Conservation (phyloP, 2,329 filamentous ascomycete species). For the Xylariaceae sp. region DNA sequence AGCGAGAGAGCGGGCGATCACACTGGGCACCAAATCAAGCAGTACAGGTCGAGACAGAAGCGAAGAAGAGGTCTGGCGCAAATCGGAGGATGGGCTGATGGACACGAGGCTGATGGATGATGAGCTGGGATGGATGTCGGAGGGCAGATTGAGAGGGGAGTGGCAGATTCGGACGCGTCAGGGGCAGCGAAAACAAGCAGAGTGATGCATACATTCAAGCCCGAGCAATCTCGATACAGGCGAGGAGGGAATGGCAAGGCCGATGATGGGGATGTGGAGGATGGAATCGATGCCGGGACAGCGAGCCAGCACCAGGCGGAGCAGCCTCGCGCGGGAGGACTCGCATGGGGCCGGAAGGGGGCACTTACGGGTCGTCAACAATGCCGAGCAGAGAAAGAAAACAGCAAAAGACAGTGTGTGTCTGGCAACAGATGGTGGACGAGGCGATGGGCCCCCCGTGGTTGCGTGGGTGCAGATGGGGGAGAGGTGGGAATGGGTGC, state of each 20-base stretch:
- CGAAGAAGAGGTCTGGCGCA: slow-evolving; percentile 31
- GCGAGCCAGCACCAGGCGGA: slow-evolving; percentile 25
- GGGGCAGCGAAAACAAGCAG: slow-evolving; percentile 25
- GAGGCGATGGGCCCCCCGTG: slow-evolving; percentile 27
- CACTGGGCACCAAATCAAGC: slow-evolving; percentile 32
- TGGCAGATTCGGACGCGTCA: slow-evolving; percentile 22
- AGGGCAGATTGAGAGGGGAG: slow-evolving; percentile 17
- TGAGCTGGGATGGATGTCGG: slow-evolving; percentile 41
- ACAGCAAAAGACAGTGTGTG: slow-evolving; percentile 15
- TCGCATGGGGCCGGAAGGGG: slow-evolving; percentile 16
- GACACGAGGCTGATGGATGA: slow-evolving; percentile 48
- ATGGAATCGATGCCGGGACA: slow-evolving; percentile 30
- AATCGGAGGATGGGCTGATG: slow-evolving; percentile 40
- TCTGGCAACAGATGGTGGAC: slow-evolving; percentile 12
- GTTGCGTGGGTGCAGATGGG: slow-evolving; percentile 24
- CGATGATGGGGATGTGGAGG: slow-evolving; percentile 28
- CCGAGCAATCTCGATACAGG: slow-evolving; percentile 26
- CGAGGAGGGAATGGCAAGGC: slow-evolving; percentile 27
- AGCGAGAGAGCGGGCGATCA: slow-evolving; percentile 35
- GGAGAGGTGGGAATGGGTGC: slow-evolving; percentile 25
- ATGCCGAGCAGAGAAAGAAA: slow-evolving; percentile 16
- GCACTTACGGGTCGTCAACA: slow-evolving; percentile 36
- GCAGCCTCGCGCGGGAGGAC: slow-evolving; percentile 28
- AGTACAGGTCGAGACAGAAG: slow-evolving; percentile 37
- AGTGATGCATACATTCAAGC: slow-evolving; percentile 24